These are phyloP conservation scores for Chalciporus pseudorubinellus DNA, from an alignment of 768 basidiomycete genomes.

Conservation along the genomic window DNA sequence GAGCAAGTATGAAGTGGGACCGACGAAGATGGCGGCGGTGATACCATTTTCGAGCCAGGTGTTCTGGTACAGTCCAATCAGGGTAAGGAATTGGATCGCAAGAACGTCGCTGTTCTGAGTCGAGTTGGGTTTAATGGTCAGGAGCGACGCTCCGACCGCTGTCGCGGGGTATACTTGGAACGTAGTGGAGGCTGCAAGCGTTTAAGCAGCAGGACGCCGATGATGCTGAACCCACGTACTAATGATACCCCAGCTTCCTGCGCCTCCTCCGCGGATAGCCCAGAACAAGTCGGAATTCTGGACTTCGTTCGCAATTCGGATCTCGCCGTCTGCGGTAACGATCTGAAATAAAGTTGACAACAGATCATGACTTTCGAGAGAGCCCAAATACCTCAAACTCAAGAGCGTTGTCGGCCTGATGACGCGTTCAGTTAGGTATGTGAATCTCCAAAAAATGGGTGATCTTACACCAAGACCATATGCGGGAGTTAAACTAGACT, in stretches of 20 bases:
- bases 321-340: constrained; percentile 41
- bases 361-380: too few relatives aligned
- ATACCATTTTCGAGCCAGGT: constrained; percentile 12
- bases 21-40: neutral
- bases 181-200: constrained; percentile 13
- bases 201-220: too few relatives aligned
- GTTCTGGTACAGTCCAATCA: constrained; percentile 20
- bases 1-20: too few relatives aligned
- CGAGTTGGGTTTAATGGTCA: constrained; percentile 9
- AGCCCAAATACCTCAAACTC: constrained; percentile 37
- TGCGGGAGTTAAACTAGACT: constrained; percentile 31
- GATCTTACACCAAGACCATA: constrained; percentile 42
- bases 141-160: constrained; percentile 7
- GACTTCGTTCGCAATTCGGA: constrained; percentile 39
- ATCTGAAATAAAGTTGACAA: constrained; percentile 13
- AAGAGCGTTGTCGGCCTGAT: constrained; percentile 45
- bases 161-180: too few relatives aligned
- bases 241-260: constrained; percentile 50
- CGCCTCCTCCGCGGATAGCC: constrained; percentile 53
- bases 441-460: neutral
- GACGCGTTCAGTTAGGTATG: neutral
- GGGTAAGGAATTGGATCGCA: constrained; percentile 18
- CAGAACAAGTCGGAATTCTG: constrained; percentile 50
- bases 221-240: too few relatives aligned
- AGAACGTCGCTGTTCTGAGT: constrained; percentile 11